These are phyloP conservation scores for Ostreobium quekettii DNA, from an alignment of 139 green algal species.

Conservation along the genomic window DNA sequence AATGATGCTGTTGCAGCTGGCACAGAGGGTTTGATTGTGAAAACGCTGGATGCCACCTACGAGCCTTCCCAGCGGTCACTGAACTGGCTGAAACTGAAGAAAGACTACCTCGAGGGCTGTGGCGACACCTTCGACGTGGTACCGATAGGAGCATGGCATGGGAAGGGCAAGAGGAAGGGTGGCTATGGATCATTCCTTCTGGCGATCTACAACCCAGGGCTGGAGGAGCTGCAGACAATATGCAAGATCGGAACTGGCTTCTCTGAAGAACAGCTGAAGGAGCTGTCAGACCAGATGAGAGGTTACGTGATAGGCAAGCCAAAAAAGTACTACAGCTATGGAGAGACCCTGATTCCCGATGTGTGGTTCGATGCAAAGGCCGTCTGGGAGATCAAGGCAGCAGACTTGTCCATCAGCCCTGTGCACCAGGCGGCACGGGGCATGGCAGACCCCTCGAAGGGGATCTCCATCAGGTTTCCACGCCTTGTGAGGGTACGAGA, in stretches of 20 bases:
- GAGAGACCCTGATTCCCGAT: constrained; percentile 64
- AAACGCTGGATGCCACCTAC: constrained; percentile 83
- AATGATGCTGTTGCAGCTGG: constrained; percentile 72
- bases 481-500: constrained; percentile 79
- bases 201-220: constrained; percentile 78
- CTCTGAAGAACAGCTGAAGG: constrained; percentile 72
- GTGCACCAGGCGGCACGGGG: constrained; percentile 79
- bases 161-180: constrained; percentile 53
- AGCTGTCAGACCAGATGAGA: constrained; percentile 59
- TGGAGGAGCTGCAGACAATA: constrained; percentile 70
- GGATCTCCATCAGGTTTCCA: constrained; percentile 82
- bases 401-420: constrained; percentile 90
- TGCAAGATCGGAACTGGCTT: constrained; percentile 96
- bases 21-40: constrained; percentile 96
- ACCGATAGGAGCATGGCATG: constrained; percentile 79
- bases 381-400: constrained; percentile 97
- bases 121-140: constrained; percentile 95
- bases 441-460: constrained; percentile 66
- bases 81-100: constrained; percentile 85
- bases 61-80: constrained; percentile 74
- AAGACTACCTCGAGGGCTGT: constrained; percentile 94
- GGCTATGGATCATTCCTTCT: constrained; percentile 92
- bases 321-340: constrained; percentile 58
- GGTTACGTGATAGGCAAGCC: constrained; percentile 45
- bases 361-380: constrained; percentile 86